Evolutionary conservation across 805 yeast species (phyloP).

Genomic region (Naumovozyma baii): DNA sequence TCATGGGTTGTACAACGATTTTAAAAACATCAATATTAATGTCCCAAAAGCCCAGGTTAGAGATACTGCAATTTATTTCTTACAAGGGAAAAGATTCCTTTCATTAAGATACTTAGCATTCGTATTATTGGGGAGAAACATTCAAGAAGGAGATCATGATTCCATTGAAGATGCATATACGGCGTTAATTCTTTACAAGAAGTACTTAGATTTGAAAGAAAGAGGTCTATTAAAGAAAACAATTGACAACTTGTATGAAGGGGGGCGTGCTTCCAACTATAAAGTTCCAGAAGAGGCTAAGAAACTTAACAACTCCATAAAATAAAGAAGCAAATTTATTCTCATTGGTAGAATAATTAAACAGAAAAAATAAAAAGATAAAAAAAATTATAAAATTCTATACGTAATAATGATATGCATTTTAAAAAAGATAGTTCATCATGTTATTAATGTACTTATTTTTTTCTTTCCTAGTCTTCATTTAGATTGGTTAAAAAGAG

Average conservation of each 20-base stretch:
- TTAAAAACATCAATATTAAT: slow-evolving; percentile 83
- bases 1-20: slow-evolving; percentile 85
- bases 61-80: slow-evolving; percentile 77
- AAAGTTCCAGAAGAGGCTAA: slow-evolving; percentile 20
- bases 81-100: slow-evolving; percentile 66
- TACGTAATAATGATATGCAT: neutral
- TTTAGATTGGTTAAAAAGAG: neutral
- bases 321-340: neutral
- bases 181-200: slow-evolving; percentile 68
- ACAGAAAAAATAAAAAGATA: neutral
- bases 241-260: slow-evolving; percentile 58
- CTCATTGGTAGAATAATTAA: no score
- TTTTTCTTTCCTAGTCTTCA: no score
- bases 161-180: slow-evolving; percentile 93
- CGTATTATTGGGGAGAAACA: slow-evolving; percentile 59
- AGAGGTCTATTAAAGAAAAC: slow-evolving; percentile 51
- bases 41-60: slow-evolving; percentile 80
- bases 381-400: slow-evolving; percentile 2
- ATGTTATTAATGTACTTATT: neutral
- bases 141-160: slow-evolving; percentile 91
- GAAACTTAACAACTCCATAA: slow-evolving; percentile 1
- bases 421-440: neutral
- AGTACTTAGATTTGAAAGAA: slow-evolving; percentile 52
- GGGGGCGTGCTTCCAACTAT: slow-evolving; percentile 39
- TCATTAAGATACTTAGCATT: slow-evolving; percentile 83